Evolutionary conservation across 129 eudicot species (phyloP).

Genomic region (Artemisia tridentata): DNA sequence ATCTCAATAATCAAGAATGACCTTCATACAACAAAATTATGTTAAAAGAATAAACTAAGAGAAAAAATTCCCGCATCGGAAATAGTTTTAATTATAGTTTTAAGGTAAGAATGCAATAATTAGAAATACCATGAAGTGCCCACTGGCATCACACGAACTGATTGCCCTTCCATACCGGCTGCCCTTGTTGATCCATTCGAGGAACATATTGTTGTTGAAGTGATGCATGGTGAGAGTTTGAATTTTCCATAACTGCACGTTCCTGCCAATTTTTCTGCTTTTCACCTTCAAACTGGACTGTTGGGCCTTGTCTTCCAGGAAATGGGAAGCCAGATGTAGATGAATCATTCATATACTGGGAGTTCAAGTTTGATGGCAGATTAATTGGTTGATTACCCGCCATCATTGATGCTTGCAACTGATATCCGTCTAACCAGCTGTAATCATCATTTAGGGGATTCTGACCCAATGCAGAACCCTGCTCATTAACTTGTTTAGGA

Average conservation of each 20-base stretch:
- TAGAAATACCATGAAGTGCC: conserved; percentile 27
- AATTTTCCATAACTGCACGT: conserved; percentile 11
- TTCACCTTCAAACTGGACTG: conserved; percentile 37
- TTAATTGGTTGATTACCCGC: conserved; percentile 16
- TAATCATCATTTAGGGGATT: conserved; percentile 44
- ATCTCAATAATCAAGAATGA: conserved; percentile 32
- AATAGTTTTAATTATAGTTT: too few relatives aligned
- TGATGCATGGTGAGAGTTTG: conserved; percentile 26
- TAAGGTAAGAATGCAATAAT: not conserved
- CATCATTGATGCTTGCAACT: conserved; percentile 40
- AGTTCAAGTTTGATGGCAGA: conserved; percentile 28
- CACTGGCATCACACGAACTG: conserved; percentile 46
- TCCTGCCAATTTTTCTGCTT: conserved; percentile 5
- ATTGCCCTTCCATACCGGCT: conserved; percentile 46
- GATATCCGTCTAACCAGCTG: conserved; percentile 55
- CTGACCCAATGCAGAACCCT: conserved; percentile 29
- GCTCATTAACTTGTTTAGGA: conserved; percentile 41
- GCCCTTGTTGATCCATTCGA: conserved; percentile 46
- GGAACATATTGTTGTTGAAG: conserved; percentile 39
- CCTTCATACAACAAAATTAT: conserved; percentile 27
- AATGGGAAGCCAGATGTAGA: conserved; percentile 43
- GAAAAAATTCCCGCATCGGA: not conserved
- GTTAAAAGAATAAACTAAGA: not conserved
- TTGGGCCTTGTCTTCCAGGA: conserved; percentile 50
- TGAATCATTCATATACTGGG: conserved; percentile 31